These are phyloP conservation scores for Panicum hallii DNA, from an alignment of 202 grass and related monocot genomes.

Conservation along the genomic window DNA sequence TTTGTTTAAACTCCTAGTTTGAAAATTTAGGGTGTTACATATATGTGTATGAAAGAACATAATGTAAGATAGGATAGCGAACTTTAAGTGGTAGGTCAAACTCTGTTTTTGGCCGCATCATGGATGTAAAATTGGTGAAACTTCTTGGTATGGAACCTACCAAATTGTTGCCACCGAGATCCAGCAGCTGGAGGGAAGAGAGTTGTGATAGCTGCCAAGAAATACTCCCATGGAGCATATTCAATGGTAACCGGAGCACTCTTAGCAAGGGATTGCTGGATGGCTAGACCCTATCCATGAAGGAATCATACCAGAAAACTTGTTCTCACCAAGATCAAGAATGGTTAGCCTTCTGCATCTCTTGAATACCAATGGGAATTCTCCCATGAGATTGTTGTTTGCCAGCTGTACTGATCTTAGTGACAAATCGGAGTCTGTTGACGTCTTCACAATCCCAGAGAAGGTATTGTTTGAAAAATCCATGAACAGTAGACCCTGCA, in stretches of 20 bases:
- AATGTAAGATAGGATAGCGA: too few relatives aligned
- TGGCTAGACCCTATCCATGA: slow-evolving; percentile 42
- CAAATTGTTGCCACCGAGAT: slow-evolving; percentile 44
- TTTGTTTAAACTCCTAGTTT: too few relatives aligned
- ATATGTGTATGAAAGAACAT: not conserved
- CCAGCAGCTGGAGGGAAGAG: slow-evolving; percentile 40
- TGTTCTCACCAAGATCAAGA: slow-evolving; percentile 49
- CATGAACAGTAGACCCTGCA: slow-evolving; percentile 34
- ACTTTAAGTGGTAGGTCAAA: not conserved
- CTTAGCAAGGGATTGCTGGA: slow-evolving; percentile 1
- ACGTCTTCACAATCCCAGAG: slow-evolving; percentile 34
- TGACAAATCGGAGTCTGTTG: not conserved
- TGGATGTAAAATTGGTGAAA: slow-evolving; percentile 36
- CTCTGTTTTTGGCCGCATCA: slow-evolving; percentile 23
- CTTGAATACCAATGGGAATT: slow-evolving; percentile 17
- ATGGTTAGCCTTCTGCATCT: slow-evolving; percentile 24
- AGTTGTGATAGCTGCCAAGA: slow-evolving; percentile 33
- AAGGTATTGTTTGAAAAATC: slow-evolving; percentile 58
- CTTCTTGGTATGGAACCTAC: slow-evolving; percentile 40
- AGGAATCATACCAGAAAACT: slow-evolving; percentile 40
- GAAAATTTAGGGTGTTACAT: too few relatives aligned
- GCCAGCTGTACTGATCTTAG: slow-evolving; percentile 35
- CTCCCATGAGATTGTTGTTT: slow-evolving; percentile 34
- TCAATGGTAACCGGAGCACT: slow-evolving; percentile 33
- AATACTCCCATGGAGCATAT: slow-evolving; percentile 48